phyloP scores from a whole-genome alignment of 2,329 filamentous ascomycete genomes.

The Claviceps lovelessii region DNA sequence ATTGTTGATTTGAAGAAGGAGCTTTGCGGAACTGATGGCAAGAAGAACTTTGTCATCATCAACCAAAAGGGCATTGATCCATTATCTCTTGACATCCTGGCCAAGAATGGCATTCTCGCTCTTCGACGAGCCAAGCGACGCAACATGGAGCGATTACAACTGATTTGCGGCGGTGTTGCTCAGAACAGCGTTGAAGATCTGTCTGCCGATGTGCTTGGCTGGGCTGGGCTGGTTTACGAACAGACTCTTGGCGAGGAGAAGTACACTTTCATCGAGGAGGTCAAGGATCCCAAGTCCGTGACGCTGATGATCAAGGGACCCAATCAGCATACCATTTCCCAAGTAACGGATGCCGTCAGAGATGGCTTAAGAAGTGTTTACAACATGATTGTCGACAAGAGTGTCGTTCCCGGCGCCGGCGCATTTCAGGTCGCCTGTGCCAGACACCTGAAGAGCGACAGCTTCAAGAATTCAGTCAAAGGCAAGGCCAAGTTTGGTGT shows the following conservation, averaged over 20 bases:
- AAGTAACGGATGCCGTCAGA: constrained; percentile 90
- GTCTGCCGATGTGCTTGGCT: constrained; percentile 74
- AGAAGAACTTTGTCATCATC: constrained; percentile 93
- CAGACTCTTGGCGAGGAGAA: constrained; percentile 97
- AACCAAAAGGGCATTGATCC: constrained; percentile 99
- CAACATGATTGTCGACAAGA: constrained; percentile 98
- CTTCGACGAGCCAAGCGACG: constrained; percentile 88
- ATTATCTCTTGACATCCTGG: constrained; percentile 83
- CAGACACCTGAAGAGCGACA: constrained; percentile 71
- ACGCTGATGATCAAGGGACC: constrained; percentile 96
- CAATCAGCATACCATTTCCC: constrained; percentile 89
- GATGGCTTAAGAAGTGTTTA: constrained; percentile 93
- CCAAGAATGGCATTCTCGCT: constrained; percentile 95
- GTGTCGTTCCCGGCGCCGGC: constrained; percentile 85
- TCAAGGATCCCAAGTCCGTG: constrained; percentile 96
- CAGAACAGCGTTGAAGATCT: constrained; percentile 97
- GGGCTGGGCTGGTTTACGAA: constrained; percentile 94
- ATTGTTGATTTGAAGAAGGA: constrained; percentile 97
- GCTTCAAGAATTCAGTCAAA: constrained; percentile 81
- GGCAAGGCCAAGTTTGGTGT: constrained; percentile 97
- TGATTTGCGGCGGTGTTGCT: constrained; percentile 78
- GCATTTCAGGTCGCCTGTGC: constrained; percentile 94
- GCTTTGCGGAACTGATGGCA: constrained; percentile 82
- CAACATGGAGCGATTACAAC: constrained; percentile 96
- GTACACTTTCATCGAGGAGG: constrained; percentile 96